phyloP scores from a whole-genome alignment of 148 eudicot species.

The Heliamphora exappendiculata region DNA sequence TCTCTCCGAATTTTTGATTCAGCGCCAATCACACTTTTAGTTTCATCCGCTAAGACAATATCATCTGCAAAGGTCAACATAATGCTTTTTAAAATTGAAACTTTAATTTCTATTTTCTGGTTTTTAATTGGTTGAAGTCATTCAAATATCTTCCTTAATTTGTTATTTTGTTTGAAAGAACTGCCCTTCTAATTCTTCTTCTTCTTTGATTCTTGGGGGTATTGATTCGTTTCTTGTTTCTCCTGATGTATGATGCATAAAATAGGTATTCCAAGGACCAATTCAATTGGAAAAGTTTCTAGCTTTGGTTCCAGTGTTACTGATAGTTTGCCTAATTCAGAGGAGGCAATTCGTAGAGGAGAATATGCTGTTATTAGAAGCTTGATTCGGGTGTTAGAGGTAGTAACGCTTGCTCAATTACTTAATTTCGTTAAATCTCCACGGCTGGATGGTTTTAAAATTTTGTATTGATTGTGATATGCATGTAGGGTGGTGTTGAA shows the following conservation, averaged over 20 bases:
- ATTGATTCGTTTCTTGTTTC: background rate
- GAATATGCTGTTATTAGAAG: slow-evolving; percentile 94
- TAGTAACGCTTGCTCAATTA: slow-evolving; percentile 13
- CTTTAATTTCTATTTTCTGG: background rate
- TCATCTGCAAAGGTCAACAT: slow-evolving; percentile 4
- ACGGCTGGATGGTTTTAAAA: background rate
- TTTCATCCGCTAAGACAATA: no score
- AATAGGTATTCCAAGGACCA: slow-evolving; percentile 71
- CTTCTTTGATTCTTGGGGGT: background rate
- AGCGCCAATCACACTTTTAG: no score
- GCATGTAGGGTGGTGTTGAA: slow-evolving; percentile 89
- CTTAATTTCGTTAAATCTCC: slow-evolving; percentile 5
- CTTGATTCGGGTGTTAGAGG: slow-evolving; percentile 89
- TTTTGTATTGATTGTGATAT: slow-evolving; percentile 18
- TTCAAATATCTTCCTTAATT: background rate
- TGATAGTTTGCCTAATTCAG: slow-evolving; percentile 55
- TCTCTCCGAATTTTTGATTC: no score
- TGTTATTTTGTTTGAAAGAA: background rate
- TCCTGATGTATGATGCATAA: slow-evolving; percentile 18
- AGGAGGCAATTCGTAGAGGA: slow-evolving; percentile 85
- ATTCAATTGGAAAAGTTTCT: slow-evolving; percentile 66
- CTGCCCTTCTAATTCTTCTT: background rate
- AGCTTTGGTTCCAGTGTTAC: slow-evolving; percentile 38
- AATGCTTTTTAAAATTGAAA: background rate
- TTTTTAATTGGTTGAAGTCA: background rate